phyloP scores from a whole-genome alignment of 305 asterid genomes.

The Nicotiana rustica region DNA sequence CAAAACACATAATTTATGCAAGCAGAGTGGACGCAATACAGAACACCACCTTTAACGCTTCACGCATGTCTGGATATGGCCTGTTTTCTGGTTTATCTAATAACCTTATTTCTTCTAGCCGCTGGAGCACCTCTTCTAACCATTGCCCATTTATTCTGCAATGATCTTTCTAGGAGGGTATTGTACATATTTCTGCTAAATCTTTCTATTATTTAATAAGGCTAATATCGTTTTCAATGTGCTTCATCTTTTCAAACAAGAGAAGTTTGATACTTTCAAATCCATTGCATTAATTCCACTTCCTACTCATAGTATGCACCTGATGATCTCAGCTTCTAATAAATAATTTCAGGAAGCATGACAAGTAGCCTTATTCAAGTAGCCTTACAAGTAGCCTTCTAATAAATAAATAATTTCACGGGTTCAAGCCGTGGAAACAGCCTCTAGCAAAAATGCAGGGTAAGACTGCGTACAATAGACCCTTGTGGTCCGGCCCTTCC shows the following conservation, averaged over 20 bases:
- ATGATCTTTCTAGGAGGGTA: not conserved
- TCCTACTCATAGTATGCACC: slow-evolving; percentile 8
- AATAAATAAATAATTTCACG: too few species aligned
- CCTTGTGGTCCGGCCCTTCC: too few species aligned
- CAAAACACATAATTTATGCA: not conserved
- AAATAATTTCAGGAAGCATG: not conserved
- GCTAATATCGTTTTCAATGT: not conserved
- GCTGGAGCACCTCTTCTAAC: not conserved
- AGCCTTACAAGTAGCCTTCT: too few species aligned
- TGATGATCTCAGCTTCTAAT: slow-evolving; percentile 3
- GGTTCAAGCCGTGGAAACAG: too few species aligned
- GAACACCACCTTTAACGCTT: not conserved
- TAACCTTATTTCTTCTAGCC: slow-evolving; percentile 1
- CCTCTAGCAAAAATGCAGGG: too few species aligned
- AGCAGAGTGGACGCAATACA: not conserved
- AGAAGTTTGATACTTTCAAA: not conserved
- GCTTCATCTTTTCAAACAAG: not conserved
- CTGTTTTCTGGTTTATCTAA: not conserved
- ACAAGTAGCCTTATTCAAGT: not conserved
- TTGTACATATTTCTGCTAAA: not conserved
- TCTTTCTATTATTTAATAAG: not conserved
- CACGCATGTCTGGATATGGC: not conserved
- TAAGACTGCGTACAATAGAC: too few species aligned
- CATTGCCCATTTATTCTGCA: not conserved
- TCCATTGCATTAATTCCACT: not conserved